Base-by-base conservation (phyloP, 2,329 filamentous ascomycete genomes). In the Lizonia empirigonia region DNA sequence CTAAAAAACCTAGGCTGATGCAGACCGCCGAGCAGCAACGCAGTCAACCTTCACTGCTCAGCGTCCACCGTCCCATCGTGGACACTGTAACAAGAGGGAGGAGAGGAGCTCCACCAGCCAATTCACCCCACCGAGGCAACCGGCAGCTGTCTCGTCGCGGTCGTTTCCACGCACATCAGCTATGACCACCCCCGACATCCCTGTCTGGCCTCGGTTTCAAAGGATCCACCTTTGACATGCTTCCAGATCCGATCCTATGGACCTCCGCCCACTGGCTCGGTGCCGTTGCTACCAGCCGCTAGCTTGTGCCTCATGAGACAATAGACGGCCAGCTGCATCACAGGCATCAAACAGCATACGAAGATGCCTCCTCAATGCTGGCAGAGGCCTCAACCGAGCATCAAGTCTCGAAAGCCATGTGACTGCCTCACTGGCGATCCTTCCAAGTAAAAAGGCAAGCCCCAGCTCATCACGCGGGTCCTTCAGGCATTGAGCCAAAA, bases 231-330 rank as follows among this genome's bases (percentile, higher is more conserved):
- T 56, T 58, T 45, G 57, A 62, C 58, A 57, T 59, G 55, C 59
- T 48, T 65, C 60, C 60, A 65, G 55, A 62, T 59, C 50, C 49
- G 52, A 51, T 33, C 46, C 50, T 50, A 53, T 46, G 49, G 54
- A 35, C 35, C 42, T 41, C 36, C 47, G 30, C 38, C 39, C 38
- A 46, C 36, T 46, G 42, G 22, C 35, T 26, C 35, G n/a, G 26
- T 38, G 35, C 35, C 35, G 35, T 34, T 33, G 40, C 42, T 44
- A 32, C 46, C 46, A 50, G 42, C 46, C 44, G 44, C 39, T 49
- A 48, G 41, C 36, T 27, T 41, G 39, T 53, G 38, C 39, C 39
- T 37, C 33, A 45, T 37, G 40, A 45, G 39, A 49, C 35, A 40
- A 16, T 53, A 12, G 27, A 44, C 29, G 50, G 34, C 45, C 50